These are phyloP conservation scores for Tuber borchii DNA, from an alignment of 495 filamentous ascomycete species.

Conservation along the genomic window DNA sequence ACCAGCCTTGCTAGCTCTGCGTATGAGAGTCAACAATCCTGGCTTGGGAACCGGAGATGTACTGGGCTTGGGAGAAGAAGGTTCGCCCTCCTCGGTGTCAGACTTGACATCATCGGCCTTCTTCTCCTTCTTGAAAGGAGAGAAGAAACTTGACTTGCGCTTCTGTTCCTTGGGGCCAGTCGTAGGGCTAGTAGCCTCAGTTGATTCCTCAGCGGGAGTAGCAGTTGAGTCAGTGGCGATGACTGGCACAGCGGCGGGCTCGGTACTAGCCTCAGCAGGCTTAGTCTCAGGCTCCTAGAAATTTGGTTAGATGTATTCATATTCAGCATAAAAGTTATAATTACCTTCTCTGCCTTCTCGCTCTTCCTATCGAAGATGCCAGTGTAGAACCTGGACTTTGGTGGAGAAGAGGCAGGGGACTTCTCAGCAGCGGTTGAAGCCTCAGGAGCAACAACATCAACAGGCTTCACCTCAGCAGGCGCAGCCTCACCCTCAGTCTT, in stretches of 20 bases:
- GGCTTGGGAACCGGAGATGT: slow-evolving; percentile 30
- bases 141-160: slow-evolving; percentile 46
- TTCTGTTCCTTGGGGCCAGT: slow-evolving; percentile 38
- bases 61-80: slow-evolving; percentile 24
- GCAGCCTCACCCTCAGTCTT: slow-evolving; percentile 43
- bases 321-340: not conserved
- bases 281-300: slow-evolving; percentile 27
- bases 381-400: slow-evolving; percentile 52
- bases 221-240: slow-evolving; percentile 12
- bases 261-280: slow-evolving; percentile 23
- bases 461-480: slow-evolving; percentile 39
- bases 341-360: slow-evolving; percentile 30
- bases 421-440: slow-evolving; percentile 50
- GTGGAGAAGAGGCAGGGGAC: slow-evolving; percentile 46
- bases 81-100: slow-evolving; percentile 40
- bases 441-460: slow-evolving; percentile 41
- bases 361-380: slow-evolving; percentile 35
- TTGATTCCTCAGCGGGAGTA: slow-evolving; percentile 18
- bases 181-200: slow-evolving; percentile 19
- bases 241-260: slow-evolving; percentile 6
- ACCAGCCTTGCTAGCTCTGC: slow-evolving; percentile 42
- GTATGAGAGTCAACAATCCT: slow-evolving; percentile 34
- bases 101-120: slow-evolving; percentile 40
- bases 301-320: not conserved
- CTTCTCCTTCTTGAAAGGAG: slow-evolving; percentile 36